phyloP scores from a whole-genome alignment of 1,284 basidiomycete genomes.

The Thelephora terrestris region DNA sequence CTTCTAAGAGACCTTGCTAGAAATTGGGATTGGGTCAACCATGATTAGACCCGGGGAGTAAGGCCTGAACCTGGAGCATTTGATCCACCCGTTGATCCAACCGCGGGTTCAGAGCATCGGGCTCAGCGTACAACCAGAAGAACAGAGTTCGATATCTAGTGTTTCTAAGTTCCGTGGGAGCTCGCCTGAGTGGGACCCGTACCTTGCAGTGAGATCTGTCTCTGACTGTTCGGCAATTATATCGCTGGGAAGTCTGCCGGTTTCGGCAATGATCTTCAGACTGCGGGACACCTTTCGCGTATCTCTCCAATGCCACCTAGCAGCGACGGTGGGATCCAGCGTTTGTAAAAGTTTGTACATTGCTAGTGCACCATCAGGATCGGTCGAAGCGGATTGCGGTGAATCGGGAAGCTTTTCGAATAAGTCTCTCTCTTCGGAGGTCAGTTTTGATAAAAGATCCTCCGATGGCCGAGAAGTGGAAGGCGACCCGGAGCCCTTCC shows the following conservation, averaged over 20 bases:
- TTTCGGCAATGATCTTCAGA: constrained; percentile 73
- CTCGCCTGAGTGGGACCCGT: constrained; percentile 4
- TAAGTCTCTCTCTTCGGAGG: constrained; percentile 37
- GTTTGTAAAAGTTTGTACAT: constrained; percentile 60
- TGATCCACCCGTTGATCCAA: constrained; percentile 77
- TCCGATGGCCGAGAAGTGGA: constrained; percentile 10
- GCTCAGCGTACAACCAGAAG: constrained; percentile 87
- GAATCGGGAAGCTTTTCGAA: constrained; percentile 44
- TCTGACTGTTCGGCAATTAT: constrained; percentile 58
- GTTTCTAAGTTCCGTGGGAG: background rate
- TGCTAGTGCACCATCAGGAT: constrained; percentile 45
- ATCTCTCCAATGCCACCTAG: constrained; percentile 94
- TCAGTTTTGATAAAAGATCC: constrained; percentile 32
- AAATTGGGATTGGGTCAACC: constrained; percentile 5
- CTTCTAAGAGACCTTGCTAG: constrained; percentile 77
- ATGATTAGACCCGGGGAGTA: background rate
- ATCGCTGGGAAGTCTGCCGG: constrained; percentile 57
- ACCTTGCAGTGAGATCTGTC: constrained; percentile 38
- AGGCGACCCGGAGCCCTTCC: constrained; percentile 14
- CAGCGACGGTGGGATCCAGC: constrained; percentile 71
- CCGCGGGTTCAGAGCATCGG: constrained; percentile 51
- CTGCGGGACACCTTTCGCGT: constrained; percentile 82
- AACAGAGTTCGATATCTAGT: constrained; percentile 74
- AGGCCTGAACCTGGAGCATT: constrained; percentile 69
- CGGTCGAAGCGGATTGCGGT: constrained; percentile 37